phyloP scores from a whole-genome alignment of 139 green algal species.

The Auxenochlorella pyrenoidosa region DNA sequence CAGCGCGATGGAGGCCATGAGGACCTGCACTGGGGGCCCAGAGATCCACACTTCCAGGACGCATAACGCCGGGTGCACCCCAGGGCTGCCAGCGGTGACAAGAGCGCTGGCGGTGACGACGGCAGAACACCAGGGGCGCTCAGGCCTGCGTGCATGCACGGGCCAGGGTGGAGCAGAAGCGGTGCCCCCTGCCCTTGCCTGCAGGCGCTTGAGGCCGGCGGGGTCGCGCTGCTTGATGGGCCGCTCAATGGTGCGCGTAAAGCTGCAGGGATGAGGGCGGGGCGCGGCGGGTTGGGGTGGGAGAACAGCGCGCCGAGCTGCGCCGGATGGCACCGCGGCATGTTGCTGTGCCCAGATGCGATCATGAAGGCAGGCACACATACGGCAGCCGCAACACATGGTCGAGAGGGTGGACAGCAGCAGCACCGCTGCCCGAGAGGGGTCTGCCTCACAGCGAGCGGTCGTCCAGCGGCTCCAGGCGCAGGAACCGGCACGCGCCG shows the following conservation, averaged over 20 bases:
- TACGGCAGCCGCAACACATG: no score
- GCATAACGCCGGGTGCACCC: not conserved
- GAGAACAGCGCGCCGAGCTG: not conserved
- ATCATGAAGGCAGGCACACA: no score
- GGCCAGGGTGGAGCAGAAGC: no score
- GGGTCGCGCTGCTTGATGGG: slow-evolving; percentile 60
- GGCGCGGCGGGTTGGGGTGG: not conserved
- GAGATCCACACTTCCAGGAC: no score
- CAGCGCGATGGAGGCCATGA: slow-evolving; percentile 65
- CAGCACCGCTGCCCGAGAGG: no score
- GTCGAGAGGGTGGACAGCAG: no score
- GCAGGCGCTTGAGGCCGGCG: slow-evolving; percentile 54
- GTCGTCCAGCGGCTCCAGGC: slow-evolving; percentile 54
- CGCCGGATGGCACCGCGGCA: no score
- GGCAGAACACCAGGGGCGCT: no score
- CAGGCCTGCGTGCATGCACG: not conserved
- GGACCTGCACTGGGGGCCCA: no score
- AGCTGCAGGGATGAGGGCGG: slow-evolving; percentile 5
- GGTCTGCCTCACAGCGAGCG: slow-evolving; percentile 32
- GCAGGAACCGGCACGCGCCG: slow-evolving; percentile 32
- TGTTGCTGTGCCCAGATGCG: no score
- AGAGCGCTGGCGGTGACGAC: no score
- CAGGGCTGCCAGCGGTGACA: not conserved
- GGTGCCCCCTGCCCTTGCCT: slow-evolving; percentile 36
- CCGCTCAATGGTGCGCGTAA: slow-evolving; percentile 61